Evolutionary conservation across 202 grass and related monocot species (phyloP).

Genomic region (Zoysia matrella): DNA sequence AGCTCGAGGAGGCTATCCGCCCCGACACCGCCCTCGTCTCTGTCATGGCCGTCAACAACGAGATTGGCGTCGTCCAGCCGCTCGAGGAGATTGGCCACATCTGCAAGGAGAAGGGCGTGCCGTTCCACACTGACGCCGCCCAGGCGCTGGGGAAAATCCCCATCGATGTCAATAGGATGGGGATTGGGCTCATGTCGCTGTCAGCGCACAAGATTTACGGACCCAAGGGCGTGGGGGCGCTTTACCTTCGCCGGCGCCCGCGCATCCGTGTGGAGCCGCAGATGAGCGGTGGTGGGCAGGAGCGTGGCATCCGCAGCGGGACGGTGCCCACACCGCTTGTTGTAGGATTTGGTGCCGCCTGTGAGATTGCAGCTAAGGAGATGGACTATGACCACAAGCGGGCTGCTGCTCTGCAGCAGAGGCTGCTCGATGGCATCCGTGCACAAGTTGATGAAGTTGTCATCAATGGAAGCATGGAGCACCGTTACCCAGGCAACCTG

Average conservation of each 20-base stretch:
- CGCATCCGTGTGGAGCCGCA: slow-evolving; percentile 75
- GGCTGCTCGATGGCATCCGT: slow-evolving; percentile 61
- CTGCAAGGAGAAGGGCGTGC: slow-evolving; percentile 66
- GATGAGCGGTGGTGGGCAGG: slow-evolving; percentile 79
- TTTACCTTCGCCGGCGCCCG: slow-evolving; percentile 68
- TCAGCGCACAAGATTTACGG: slow-evolving; percentile 80
- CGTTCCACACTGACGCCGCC: slow-evolving; percentile 67
- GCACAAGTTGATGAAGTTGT: slow-evolving; percentile 67
- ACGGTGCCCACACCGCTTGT: slow-evolving; percentile 72
- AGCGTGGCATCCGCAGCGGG: slow-evolving; percentile 75
- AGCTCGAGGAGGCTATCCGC: slow-evolving; percentile 65
- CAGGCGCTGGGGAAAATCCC: slow-evolving; percentile 79
- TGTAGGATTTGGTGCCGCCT: slow-evolving; percentile 73
- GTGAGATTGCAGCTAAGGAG: slow-evolving; percentile 66
- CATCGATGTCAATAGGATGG: slow-evolving; percentile 69
- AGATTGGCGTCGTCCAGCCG: slow-evolving; percentile 77
- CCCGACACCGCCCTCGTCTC: slow-evolving; percentile 68
- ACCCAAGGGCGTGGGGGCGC: slow-evolving; percentile 72
- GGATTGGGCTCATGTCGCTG: slow-evolving; percentile 76
- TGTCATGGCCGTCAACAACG: slow-evolving; percentile 85
- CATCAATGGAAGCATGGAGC: slow-evolving; percentile 82
- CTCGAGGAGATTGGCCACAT: slow-evolving; percentile 73
- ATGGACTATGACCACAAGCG: slow-evolving; percentile 74
- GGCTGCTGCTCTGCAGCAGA: slow-evolving; percentile 37
- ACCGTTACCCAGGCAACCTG: slow-evolving; percentile 74